Percentiles rank a stretch among this genome's conserved stretches.
Evolutionary conservation across 495 filamentous ascomycete genomes (phyloP).

Genomic region (Neurospora sp.): DNA sequence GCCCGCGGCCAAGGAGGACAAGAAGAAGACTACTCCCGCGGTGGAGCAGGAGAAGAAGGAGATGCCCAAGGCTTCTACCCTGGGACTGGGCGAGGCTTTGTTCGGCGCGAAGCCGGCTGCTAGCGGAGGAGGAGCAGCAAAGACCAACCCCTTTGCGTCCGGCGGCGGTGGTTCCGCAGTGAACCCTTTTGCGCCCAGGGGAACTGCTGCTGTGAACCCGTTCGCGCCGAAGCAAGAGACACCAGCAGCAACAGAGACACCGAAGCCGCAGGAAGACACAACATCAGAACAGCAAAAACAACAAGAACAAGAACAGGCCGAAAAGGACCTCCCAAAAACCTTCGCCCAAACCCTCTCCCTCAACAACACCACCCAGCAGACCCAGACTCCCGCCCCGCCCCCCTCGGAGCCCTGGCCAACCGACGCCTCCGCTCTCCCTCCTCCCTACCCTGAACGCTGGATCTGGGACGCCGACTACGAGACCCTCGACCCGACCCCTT

Average conservation of each 20-base stretch:
- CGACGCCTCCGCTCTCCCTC: constrained; percentile 45
- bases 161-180: constrained; percentile 14
- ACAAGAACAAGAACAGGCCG: neutral
- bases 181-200: constrained; percentile 36
- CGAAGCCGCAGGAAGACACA: constrained; percentile 6
- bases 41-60: constrained; percentile 4
- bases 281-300: neutral
- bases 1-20: constrained; percentile 10
- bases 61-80: constrained; percentile 7
- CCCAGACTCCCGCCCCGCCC: constrained; percentile 34
- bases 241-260: constrained; percentile 15
- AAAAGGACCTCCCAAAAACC: constrained; percentile 47
- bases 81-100: constrained; percentile 42
- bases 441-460: constrained; percentile 67
- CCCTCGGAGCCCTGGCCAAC: constrained; percentile 63
- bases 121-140: neutral
- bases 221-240: constrained; percentile 22
- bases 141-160: constrained; percentile 46
- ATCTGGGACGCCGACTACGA: constrained; percentile 87
- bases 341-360: constrained; percentile 54
- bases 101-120: constrained; percentile 39
- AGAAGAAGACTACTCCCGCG: constrained; percentile 5
- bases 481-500: constrained; percentile 49
- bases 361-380: constrained; percentile 20
- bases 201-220: constrained; percentile 18